A percentile compares a stretch with the other conserved stretches of the same genome.
phyloP scores from a whole-genome alignment of 2,329 filamentous ascomycete genomes.

The Fusarium sp. region DNA sequence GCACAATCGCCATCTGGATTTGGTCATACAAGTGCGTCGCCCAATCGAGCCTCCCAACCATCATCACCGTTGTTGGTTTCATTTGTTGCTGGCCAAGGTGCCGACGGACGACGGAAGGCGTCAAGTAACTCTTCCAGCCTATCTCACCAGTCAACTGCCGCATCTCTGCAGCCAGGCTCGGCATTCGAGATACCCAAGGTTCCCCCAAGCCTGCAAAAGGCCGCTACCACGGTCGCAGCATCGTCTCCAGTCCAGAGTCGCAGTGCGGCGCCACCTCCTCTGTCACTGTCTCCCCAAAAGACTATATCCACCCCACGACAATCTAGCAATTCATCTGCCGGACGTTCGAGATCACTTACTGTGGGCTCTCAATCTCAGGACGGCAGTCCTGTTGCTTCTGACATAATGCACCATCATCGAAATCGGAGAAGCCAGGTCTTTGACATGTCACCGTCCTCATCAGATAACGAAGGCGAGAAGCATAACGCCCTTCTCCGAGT shows the following conservation, averaged over 20 bases:
- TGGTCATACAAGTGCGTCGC: conserved; percentile 84
- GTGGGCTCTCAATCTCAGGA: conserved; percentile 96
- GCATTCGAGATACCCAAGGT: conserved; percentile 76
- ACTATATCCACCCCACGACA: conserved; percentile 67
- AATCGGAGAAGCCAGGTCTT: conserved; percentile 95
- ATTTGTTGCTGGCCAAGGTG: conserved; percentile 84
- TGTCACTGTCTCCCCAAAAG: conserved; percentile 71
- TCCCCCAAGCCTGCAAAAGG: conserved; percentile 66
- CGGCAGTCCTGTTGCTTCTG: conserved; percentile 75
- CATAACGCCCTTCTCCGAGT: conserved; percentile 91
- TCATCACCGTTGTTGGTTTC: conserved; percentile 85
- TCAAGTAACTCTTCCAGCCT: conserved; percentile 88
- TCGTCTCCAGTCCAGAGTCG: conserved; percentile 68
- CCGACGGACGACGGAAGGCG: conserved; percentile 83
- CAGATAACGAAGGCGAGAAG: conserved; percentile 94
- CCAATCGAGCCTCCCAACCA: conserved; percentile 79
- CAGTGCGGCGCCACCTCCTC: conserved; percentile 57
- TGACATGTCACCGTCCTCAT: conserved; percentile 96
- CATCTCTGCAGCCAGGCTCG: conserved; percentile 73
- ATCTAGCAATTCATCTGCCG: conserved; percentile 66
- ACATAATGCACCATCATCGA: conserved; percentile 78
- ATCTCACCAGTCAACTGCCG: conserved; percentile 72
- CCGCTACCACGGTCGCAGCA: conserved; percentile 61
- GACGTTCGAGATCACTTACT: conserved; percentile 85
- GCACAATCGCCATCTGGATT: conserved; percentile 86